Conservation (phyloP, 2,329 filamentous ascomycete species). For the Diaporthe capsici region DNA sequence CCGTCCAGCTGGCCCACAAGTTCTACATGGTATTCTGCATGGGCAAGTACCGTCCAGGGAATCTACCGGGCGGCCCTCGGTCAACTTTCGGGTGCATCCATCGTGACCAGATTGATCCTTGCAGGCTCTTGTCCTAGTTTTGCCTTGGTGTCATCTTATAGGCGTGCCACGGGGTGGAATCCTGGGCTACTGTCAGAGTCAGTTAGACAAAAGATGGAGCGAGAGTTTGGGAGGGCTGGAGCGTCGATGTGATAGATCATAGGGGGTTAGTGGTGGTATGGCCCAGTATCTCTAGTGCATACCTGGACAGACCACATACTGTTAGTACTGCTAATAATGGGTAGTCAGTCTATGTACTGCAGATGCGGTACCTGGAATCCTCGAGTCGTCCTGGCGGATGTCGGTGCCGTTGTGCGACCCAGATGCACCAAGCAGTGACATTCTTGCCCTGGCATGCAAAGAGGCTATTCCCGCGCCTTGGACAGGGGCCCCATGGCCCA, state of each 20-base stretch:
- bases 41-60: neutral
- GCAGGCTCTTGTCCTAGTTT: constrained; percentile 4
- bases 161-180: constrained; percentile 17
- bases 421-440: constrained; percentile 8
- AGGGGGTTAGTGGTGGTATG: neutral
- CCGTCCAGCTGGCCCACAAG: constrained; percentile 10
- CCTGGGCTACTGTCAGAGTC: neutral
- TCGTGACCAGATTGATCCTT: constrained; percentile 16
- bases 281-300: neutral
- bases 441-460: constrained; percentile 24
- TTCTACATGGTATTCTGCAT: constrained; percentile 2
- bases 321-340: neutral
- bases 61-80: constrained; percentile 14
- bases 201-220: constrained; percentile 28
- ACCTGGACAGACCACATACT: neutral
- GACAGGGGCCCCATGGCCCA: constrained; percentile 27
- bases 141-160: constrained; percentile 14
- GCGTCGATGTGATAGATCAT: constrained; percentile 17
- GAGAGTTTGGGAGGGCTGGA: neutral
- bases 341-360: neutral
- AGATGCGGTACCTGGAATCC: neutral
- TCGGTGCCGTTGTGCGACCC: constrained; percentile 22
- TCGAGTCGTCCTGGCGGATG: neutral
- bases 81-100: constrained; percentile 33
- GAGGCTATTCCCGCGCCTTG: constrained; percentile 22